These are phyloP conservation scores for Apiospora pterosperma DNA, from an alignment of 2,329 filamentous ascomycete species.

Conservation along the genomic window DNA sequence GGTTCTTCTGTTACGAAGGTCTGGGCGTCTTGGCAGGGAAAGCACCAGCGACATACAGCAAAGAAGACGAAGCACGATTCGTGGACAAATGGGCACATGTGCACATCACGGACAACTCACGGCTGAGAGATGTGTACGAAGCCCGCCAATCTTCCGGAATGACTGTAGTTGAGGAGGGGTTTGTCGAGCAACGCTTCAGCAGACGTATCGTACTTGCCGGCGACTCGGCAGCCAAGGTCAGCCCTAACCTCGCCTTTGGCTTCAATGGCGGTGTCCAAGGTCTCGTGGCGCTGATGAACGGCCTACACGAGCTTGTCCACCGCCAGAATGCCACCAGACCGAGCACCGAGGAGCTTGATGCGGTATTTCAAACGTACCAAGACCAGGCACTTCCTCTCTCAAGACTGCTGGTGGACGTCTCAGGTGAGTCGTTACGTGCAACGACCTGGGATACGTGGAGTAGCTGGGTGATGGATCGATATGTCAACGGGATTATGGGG, in stretches of 20 bases:
- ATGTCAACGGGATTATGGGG: neutral
- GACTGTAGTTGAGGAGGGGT: constrained; percentile 1
- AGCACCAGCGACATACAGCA: neutral
- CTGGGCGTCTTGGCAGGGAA: neutral
- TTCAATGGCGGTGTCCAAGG: constrained; percentile 2
- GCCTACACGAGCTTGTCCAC: neutral
- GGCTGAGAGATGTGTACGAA: neutral
- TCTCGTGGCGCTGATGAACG: neutral
- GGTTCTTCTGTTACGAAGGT: neutral
- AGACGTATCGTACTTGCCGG: constrained; percentile 5
- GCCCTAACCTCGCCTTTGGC: neutral
- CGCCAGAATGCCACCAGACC: neutral
- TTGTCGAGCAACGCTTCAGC: neutral
- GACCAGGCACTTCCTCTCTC: neutral
- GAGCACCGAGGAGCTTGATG: neutral
- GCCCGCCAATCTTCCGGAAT: neutral
- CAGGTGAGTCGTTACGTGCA: neutral
- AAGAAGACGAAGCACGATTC: neutral
- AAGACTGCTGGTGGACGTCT: neutral
- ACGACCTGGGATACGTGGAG: neutral
- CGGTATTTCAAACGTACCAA: neutral
- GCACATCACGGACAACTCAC: neutral
- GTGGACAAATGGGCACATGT: neutral
- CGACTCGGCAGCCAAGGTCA: constrained; percentile 4
- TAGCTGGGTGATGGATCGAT: neutral